phyloP scores from a whole-genome alignment of 805 yeast species.

The Barnettozyma vustinii region DNA sequence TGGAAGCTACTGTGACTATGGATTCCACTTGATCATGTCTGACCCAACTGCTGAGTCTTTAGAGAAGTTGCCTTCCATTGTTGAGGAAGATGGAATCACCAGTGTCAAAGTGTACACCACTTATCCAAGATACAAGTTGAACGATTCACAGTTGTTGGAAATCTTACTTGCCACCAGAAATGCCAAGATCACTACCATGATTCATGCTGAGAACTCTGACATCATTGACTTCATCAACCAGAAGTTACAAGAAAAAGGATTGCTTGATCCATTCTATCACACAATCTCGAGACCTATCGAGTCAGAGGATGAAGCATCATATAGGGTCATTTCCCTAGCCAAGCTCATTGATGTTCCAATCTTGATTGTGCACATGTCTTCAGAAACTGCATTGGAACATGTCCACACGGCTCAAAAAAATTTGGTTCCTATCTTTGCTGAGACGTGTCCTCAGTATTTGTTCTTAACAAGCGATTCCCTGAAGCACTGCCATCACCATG shows the following conservation, averaged over 20 bases:
- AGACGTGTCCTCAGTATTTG: conserved; percentile 47
- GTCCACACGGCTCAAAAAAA: conserved; percentile 38
- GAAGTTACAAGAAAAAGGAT: conserved; percentile 32
- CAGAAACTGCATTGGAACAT: conserved; percentile 35
- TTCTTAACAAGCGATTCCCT: conserved; percentile 36
- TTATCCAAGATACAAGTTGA: conserved; percentile 36
- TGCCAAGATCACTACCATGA: conserved; percentile 41
- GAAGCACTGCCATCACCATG: conserved; percentile 25
- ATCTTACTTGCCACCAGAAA: conserved; percentile 35
- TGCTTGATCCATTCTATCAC: conserved; percentile 40
- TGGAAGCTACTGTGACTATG: conserved; percentile 41
- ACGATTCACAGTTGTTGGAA: conserved; percentile 36
- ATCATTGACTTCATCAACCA: conserved; percentile 37
- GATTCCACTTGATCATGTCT: conserved; percentile 40
- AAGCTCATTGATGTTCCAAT: conserved; percentile 41
- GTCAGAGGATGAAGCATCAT: conserved; percentile 46
- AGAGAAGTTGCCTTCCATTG: conserved; percentile 30
- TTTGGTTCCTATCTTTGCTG: conserved; percentile 40
- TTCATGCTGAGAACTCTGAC: conserved; percentile 49
- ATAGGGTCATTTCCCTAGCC: conserved; percentile 40
- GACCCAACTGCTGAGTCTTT: conserved; percentile 29
- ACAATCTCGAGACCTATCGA: conserved; percentile 39
- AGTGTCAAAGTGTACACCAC: conserved; percentile 36
- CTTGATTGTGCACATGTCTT: conserved; percentile 43
- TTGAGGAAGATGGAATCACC: conserved; percentile 21